These are phyloP conservation scores for Fusarium robinianum DNA, from an alignment of 2,329 filamentous ascomycete genomes.

Conservation along the genomic window DNA sequence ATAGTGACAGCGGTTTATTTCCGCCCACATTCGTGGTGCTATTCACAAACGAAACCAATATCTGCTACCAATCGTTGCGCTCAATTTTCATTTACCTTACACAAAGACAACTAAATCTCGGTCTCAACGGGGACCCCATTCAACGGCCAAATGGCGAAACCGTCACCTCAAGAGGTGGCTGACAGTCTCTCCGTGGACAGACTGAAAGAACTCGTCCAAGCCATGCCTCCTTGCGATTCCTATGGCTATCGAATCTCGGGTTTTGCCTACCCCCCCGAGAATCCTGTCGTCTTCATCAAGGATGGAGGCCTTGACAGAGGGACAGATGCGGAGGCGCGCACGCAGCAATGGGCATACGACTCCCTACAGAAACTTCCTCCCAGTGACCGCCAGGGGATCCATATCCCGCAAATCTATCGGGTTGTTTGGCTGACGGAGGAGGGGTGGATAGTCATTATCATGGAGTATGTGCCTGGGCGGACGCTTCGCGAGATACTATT, in stretches of 20 bases:
- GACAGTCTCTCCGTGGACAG: not conserved
- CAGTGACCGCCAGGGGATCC: not conserved
- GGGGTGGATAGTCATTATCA: not conserved
- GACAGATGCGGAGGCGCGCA: not conserved
- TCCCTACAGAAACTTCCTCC: not conserved
- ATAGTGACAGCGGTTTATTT: too few species aligned
- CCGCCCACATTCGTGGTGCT: too few species aligned
- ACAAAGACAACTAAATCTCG: too few species aligned
- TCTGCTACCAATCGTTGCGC: too few species aligned
- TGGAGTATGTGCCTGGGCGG: constrained; percentile 4
- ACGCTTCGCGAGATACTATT: not conserved
- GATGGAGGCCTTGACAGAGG: not conserved
- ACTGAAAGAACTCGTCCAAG: not conserved
- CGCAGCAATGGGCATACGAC: not conserved
- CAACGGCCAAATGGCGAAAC: too few species aligned
- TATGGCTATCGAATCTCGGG: not conserved
- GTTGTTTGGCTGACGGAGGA: not conserved
- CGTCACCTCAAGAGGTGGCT: constrained; percentile 1
- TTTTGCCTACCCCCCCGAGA: not conserved
- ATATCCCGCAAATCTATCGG: constrained; percentile 7
- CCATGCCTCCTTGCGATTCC: not conserved
- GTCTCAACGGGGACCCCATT: too few species aligned
- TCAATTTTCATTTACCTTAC: too few species aligned
- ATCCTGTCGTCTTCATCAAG: constrained; percentile 3
- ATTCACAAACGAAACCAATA: too few species aligned